Percentiles rank a stretch among this genome's conserved stretches.
These are phyloP conservation scores for Coccinonectria pachysandricola DNA, from an alignment of 2,329 filamentous ascomycete genomes.

Conservation along the genomic window DNA sequence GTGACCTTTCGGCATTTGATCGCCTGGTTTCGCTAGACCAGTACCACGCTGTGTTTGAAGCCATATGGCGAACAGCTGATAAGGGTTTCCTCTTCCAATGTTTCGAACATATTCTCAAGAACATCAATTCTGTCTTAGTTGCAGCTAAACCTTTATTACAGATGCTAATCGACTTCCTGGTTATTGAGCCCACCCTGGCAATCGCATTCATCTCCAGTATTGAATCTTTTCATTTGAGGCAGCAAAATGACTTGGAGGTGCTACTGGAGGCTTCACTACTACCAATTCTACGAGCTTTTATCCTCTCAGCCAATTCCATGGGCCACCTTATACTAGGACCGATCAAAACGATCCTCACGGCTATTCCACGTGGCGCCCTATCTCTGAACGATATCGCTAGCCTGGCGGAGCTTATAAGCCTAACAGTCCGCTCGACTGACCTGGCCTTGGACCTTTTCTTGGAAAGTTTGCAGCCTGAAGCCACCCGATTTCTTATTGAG, in stretches of 20 bases:
- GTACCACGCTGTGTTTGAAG: not conserved
- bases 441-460: constrained; percentile 8
- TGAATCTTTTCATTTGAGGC: accelerated
- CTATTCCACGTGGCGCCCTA: constrained; percentile 1
- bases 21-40: not conserved
- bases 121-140: not conserved
- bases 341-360: constrained; percentile 4
- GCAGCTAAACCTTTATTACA: accelerated
- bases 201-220: not conserved
- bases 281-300: constrained; percentile 1
- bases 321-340: constrained; percentile 5
- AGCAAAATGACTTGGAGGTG: accelerated
- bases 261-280: not conserved
- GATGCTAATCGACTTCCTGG: not conserved
- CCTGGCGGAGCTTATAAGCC: constrained; percentile 5
- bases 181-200: not conserved
- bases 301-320: constrained; percentile 3
- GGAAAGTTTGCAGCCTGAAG: constrained; percentile 22
- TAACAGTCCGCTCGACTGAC: constrained; percentile 7
- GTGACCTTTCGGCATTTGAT: not conserved
- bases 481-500: constrained; percentile 17
- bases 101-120: not conserved
- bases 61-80: not conserved
- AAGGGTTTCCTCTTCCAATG: not conserved
- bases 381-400: constrained; percentile 1